phyloP scores from a whole-genome alignment of 78 protist genomes.

The Tieghemostelium lacteum region DNA sequence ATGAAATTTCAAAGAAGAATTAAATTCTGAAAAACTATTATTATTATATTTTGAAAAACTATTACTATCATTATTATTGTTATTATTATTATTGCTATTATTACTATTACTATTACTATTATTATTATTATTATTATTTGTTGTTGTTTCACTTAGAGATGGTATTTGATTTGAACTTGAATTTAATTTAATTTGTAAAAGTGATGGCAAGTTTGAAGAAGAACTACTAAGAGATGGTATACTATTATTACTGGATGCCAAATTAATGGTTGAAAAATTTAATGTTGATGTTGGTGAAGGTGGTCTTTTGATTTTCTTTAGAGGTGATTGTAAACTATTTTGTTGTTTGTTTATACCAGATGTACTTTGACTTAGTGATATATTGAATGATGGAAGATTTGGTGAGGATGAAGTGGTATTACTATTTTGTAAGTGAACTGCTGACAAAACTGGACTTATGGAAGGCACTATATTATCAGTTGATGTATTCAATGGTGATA shows the following conservation, averaged over 20 bases:
- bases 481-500: constrained; percentile 6
- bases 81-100: neutral
- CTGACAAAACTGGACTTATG: constrained; percentile 34
- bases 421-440: neutral
- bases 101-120: neutral
- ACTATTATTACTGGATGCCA: constrained; percentile 2
- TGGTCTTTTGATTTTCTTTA: constrained; percentile 8
- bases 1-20: neutral
- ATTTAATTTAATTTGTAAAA: constrained; percentile 37
- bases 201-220: constrained; percentile 14
- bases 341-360: neutral
- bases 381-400: neutral
- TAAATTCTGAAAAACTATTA: constrained; percentile 4
- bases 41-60: neutral
- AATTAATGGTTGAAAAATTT: neutral
- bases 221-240: neutral
- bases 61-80: constrained; percentile 1
- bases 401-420: neutral
- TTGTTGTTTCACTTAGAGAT: neutral
- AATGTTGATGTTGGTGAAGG: constrained; percentile 8
- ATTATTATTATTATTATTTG: neutral
- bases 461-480: constrained; percentile 71
- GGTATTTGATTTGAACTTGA: constrained; percentile 55
- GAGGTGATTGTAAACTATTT: constrained; percentile 22
- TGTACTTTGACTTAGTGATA: neutral